Evolutionary conservation across 805 yeast species (phyloP).

Genomic region (Ogataea wickerhamii): DNA sequence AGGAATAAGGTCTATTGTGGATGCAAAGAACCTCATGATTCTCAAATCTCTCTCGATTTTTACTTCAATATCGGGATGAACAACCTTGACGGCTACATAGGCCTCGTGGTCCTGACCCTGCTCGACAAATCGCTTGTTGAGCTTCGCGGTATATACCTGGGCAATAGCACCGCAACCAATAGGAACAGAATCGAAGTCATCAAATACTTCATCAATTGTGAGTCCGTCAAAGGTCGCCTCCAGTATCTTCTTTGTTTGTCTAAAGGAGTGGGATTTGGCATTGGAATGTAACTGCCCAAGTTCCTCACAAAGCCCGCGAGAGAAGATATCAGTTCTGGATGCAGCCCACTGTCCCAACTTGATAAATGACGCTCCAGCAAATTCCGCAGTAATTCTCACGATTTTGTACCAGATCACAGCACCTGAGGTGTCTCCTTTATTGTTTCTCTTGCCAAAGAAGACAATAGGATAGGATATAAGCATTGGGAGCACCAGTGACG

Average conservation of each 20-base stretch:
- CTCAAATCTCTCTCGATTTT: slow-evolving; percentile 75
- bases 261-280: slow-evolving; percentile 68
- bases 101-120: slow-evolving; percentile 37
- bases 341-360: slow-evolving; percentile 99
- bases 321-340: slow-evolving; percentile 89
- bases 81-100: slow-evolving; percentile 84
- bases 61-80: slow-evolving; percentile 80
- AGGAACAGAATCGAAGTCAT: slow-evolving; percentile 69
- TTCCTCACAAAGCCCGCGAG: slow-evolving; percentile 72
- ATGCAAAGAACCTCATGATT: slow-evolving; percentile 82
- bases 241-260: slow-evolving; percentile 56
- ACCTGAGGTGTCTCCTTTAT: slow-evolving; percentile 51
- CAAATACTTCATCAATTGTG: slow-evolving; percentile 70
- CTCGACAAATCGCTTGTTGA: slow-evolving; percentile 41
- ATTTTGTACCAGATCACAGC: slow-evolving; percentile 66
- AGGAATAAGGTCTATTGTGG: slow-evolving; percentile 65
- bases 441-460: slow-evolving; percentile 45
- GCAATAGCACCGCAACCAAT: slow-evolving; percentile 99
- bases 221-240: slow-evolving; percentile 52
- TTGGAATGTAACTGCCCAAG: slow-evolving; percentile 77
- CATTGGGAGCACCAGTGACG: slow-evolving; percentile 67
- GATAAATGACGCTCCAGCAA: slow-evolving; percentile 89
- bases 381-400: slow-evolving; percentile 64
- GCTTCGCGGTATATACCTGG: slow-evolving; percentile 80
- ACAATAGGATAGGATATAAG: slow-evolving; percentile 60